Conservation (phyloP, 495 filamentous ascomycete genomes). For the Pyrenopolyporus hunteri region DNA sequence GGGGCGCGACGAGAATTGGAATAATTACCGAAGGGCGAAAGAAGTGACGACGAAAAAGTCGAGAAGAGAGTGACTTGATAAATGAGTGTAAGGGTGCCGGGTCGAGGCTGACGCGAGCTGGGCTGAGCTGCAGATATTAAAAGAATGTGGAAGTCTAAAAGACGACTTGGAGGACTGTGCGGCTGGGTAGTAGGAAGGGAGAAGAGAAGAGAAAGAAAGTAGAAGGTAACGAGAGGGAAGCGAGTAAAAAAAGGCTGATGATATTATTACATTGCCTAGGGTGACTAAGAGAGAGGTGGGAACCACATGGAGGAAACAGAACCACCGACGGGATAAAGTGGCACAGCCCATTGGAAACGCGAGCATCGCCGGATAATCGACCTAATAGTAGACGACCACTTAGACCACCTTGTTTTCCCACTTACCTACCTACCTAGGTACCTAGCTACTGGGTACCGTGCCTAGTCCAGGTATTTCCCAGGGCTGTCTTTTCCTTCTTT, state of each 20-base stretch:
- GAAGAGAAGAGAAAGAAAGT: constrained; percentile 9
- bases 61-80: constrained; percentile 23
- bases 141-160: constrained; percentile 40
- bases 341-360: constrained; percentile 24
- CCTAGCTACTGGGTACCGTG: too few relatives aligned
- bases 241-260: constrained; percentile 15
- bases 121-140: constrained; percentile 26
- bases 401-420: too few relatives aligned
- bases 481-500: too few relatives aligned
- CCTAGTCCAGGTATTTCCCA: too few relatives aligned
- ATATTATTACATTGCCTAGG: too few relatives aligned
- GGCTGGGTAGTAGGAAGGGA: constrained; percentile 20
- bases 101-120: constrained; percentile 24
- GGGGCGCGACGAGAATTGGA: constrained; percentile 13
- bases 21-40: constrained; percentile 1
- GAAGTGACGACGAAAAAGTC: too few relatives aligned
- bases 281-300: constrained; percentile 8
- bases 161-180: constrained; percentile 21
- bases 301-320: neutral
- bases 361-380: too few relatives aligned
- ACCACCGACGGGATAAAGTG: neutral
- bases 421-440: too few relatives aligned
- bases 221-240: neutral
- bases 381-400: too few relatives aligned
- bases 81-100: constrained; percentile 31